Percentiles rank a stretch among this genome's conserved stretches.
Conservation (phyloP, 441 rosid genomes). For the Oxalis stricta region DNA sequence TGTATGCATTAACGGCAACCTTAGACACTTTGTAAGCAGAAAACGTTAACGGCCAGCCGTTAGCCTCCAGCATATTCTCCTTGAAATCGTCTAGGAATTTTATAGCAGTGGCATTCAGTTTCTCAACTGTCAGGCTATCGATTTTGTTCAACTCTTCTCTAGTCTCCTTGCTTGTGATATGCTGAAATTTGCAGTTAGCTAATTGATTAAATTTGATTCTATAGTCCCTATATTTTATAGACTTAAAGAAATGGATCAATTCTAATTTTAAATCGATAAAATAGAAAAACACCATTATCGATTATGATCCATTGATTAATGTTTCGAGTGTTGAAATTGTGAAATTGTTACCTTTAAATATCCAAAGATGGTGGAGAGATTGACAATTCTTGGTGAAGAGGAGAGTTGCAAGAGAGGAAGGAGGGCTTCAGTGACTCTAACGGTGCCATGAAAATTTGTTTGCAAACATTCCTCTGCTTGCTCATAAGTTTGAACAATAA, state of each 20-base stretch:
- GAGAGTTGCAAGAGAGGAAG: constrained; percentile 35
- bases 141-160: not conserved
- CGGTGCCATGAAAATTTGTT: constrained; percentile 34
- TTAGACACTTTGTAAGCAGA: constrained; percentile 4
- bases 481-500: constrained; percentile 26
- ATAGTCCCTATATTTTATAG: too few relatives aligned
- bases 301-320: too few relatives aligned
- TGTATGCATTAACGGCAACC: not conserved
- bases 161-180: not conserved
- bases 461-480: constrained; percentile 34
- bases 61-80: not conserved
- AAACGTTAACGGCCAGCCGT: not conserved
- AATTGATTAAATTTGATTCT: too few relatives aligned
- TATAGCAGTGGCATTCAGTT: not conserved
- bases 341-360: too few relatives aligned
- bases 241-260: too few relatives aligned
- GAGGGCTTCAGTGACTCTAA: constrained; percentile 28
- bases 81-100: constrained; percentile 1
- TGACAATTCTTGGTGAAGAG: too few relatives aligned
- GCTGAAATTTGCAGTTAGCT: not conserved
- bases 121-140: not conserved
- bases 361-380: too few relatives aligned
- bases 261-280: too few relatives aligned
- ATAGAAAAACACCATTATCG: too few relatives aligned
- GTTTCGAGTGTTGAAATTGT: too few relatives aligned